Base-by-base conservation (phyloP, 768 basidiomycete genomes). In the Collybia mongolica region DNA sequence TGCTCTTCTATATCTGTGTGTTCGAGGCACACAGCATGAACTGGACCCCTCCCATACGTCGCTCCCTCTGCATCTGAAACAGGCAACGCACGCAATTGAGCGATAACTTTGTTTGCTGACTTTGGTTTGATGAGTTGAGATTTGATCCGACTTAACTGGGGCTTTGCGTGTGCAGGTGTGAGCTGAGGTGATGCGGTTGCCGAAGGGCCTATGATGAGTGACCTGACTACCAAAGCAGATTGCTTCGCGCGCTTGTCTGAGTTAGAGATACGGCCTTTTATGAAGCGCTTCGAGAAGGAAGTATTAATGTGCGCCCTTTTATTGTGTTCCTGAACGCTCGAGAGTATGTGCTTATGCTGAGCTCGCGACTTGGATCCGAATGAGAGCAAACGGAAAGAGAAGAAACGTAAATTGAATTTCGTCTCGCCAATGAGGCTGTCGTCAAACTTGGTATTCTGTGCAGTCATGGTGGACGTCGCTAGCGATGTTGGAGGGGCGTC, bases 1-100 rank as follows among this genome's bases (percentile, higher is more conserved):
- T 88, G 72, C 23, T 77, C 79, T 57, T 90, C 87, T 6, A 64
- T 75, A 48, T 93, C 90, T 1, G 81, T 61, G 55, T 74, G 72
- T 24, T 72, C 76, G 35, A 93, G 75, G 58, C 87, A 92, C 18
- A 91, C 89, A 0, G 88, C 90, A 58, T 85, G 90, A 23, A 92
- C 88, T 18, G 88, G 88, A 3, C 70, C 60, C 20, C 56, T 36
- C 8, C 52, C 44, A 17, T 59, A 60, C 22, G 57, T 48, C 29
- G 55, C 53, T 26, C 57, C 55, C 23, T 47, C 56, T 7, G 61
- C 67, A 44, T 73, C 75, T 7, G 72, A 63, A 3, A 74, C 69
- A n/a, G 90, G 80, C 36, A 92, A 72, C 6, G 69, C 57, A 36
- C 79, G 82, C 12, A 93, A 74, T 42, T 90, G 82, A n/a, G 77